A percentile compares a stretch with the other conserved stretches of the same genome.
These are phyloP conservation scores for Metschnikowia continentalis DNA, from an alignment of 805 yeast species.

Conservation along the genomic window DNA sequence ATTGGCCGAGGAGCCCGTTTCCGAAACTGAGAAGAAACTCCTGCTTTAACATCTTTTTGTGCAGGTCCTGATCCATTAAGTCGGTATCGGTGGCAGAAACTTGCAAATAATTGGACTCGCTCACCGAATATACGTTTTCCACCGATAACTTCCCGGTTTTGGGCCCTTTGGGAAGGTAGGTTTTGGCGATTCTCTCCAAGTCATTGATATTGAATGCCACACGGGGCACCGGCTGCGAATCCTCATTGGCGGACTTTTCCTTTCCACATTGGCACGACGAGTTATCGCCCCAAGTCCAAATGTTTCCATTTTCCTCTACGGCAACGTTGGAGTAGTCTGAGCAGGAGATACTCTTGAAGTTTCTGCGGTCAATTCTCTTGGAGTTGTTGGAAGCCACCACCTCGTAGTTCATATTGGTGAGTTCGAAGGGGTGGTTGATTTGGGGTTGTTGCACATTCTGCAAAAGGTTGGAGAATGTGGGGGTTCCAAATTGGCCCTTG, in stretches of 20 bases:
- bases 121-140: constrained; percentile 61
- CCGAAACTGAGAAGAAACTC: constrained; percentile 62
- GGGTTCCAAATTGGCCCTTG: constrained; percentile 82
- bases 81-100: constrained; percentile 20
- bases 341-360: constrained; percentile 57
- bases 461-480: constrained; percentile 62
- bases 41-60: constrained; percentile 4
- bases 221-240: constrained; percentile 67
- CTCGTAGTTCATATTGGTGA: constrained; percentile 53
- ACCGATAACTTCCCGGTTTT: constrained; percentile 24
- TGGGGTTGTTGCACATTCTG: constrained; percentile 42
- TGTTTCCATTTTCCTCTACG: constrained; percentile 57
- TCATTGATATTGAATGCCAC: constrained; percentile 29
- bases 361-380: constrained; percentile 34
- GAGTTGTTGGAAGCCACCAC: constrained; percentile 20
- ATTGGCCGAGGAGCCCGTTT: constrained; percentile 78
- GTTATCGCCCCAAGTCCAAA: constrained; percentile 88
- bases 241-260: constrained; percentile 61
- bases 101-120: constrained; percentile 45
- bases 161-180: constrained; percentile 11
- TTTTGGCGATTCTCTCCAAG: constrained; percentile 27
- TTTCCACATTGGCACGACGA: constrained; percentile 80
- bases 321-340: constrained; percentile 75
- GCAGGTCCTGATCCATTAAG: constrained; percentile 10
- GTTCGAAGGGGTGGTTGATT: constrained; percentile 37